Conservation (phyloP, 441 rosid genomes). For the Dalechampia spathulata region DNA sequence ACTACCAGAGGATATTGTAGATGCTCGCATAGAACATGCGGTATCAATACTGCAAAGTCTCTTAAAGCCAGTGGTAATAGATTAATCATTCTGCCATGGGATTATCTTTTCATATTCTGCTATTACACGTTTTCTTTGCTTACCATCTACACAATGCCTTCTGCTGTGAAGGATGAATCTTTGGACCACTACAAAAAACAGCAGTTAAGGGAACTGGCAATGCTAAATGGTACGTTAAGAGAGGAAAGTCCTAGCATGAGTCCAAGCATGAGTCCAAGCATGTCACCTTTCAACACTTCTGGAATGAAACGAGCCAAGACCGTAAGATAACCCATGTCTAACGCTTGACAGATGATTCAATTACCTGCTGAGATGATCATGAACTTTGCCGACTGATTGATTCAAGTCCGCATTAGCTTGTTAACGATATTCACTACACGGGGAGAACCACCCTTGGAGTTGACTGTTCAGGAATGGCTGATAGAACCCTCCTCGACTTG, state of each 20-base stretch:
- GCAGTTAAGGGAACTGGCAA: slow-evolving; percentile 81
- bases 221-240: slow-evolving; percentile 77
- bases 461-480: slow-evolving; percentile 9
- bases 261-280: slow-evolving; percentile 85
- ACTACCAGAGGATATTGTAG: slow-evolving; percentile 72
- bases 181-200: slow-evolving; percentile 88
- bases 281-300: slow-evolving; percentile 74
- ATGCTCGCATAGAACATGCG: slow-evolving; percentile 69
- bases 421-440: background rate
- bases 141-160: slow-evolving; percentile 8
- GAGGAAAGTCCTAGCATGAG: slow-evolving; percentile 90
- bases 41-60: slow-evolving; percentile 66
- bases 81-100: background rate
- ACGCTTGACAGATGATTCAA: background rate
- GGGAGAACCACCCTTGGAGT: slow-evolving; percentile 8
- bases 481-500: background rate
- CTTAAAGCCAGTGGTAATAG: slow-evolving; percentile 82
- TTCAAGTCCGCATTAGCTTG: slow-evolving; percentile 9
- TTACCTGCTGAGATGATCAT: too few species aligned
- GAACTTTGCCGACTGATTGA: slow-evolving; percentile 16
- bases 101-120: slow-evolving; percentile 2
- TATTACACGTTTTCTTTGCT: slow-evolving; percentile 3
- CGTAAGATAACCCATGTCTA: slow-evolving; percentile 35
- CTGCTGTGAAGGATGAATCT: slow-evolving; percentile 69
- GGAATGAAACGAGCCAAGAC: slow-evolving; percentile 93